phyloP scores from a whole-genome alignment of 495 filamentous ascomycete genomes.

The Jackrogersella minutella region DNA sequence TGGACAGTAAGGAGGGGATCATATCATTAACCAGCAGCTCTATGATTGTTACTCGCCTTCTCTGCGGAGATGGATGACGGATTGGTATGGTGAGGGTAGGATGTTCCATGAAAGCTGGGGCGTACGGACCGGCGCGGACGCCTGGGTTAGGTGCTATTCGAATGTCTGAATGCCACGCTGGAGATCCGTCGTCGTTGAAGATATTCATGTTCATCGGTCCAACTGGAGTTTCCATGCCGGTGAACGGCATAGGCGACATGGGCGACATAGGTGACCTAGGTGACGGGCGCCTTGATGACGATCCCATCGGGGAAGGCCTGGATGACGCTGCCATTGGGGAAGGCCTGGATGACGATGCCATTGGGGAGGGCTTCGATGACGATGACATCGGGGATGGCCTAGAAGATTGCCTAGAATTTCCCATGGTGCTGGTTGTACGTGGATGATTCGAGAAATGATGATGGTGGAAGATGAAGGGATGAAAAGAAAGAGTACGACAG shows the following conservation, averaged over 20 bases:
- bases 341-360: background rate
- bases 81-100: conserved; percentile 9
- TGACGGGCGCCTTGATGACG: background rate
- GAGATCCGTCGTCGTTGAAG: conserved; percentile 6
- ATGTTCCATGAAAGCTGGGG: background rate
- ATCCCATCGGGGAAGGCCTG: background rate
- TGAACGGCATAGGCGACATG: background rate
- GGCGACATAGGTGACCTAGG: background rate
- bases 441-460: too few species aligned
- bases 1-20: background rate
- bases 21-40: background rate
- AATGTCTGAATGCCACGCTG: conserved; percentile 10
- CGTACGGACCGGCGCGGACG: conserved; percentile 35
- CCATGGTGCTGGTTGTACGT: too few species aligned
- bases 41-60: conserved; percentile 17
- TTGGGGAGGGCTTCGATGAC: background rate
- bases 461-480: conserved; percentile 1
- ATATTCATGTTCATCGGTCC: conserved; percentile 24
- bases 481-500: background rate
- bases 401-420: background rate
- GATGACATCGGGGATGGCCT: background rate
- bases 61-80: background rate
- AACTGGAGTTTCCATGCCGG: conserved; percentile 5
- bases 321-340: background rate
- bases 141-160: conserved; percentile 20